Evolutionary conservation across 148 eudicot species (phyloP).

Genomic region (Arctostaphylos glauca): DNA sequence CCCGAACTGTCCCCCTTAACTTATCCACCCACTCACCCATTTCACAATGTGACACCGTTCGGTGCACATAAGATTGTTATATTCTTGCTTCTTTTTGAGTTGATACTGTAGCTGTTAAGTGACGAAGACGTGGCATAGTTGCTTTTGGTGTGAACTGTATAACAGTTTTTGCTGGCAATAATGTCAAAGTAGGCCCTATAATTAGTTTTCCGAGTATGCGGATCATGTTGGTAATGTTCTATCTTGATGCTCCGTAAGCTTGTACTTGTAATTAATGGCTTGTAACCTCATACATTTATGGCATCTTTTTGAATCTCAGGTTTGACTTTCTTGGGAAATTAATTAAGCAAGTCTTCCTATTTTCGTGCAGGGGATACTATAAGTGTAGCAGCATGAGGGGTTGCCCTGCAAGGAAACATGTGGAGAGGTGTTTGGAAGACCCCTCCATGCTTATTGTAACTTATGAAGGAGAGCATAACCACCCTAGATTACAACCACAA

Average conservation of each 20-base stretch:
- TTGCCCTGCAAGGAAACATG: slow-evolving; percentile 85
- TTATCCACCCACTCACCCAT: not conserved
- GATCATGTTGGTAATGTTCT: not conserved
- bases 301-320: not conserved
- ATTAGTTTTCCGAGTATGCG: not conserved
- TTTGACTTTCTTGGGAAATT: not conserved
- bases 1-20: not conserved
- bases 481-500: slow-evolving; percentile 52
- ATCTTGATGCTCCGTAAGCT: not conserved
- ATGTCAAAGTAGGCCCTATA: slow-evolving; percentile 4
- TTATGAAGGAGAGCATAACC: slow-evolving; percentile 81
- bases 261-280: not conserved
- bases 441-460: slow-evolving; percentile 75
- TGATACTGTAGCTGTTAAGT: not conserved
- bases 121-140: not conserved
- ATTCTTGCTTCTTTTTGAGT: not conserved
- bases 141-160: not conserved
- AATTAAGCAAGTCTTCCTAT: not conserved
- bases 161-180: not conserved
- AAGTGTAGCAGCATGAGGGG: slow-evolving; percentile 86
- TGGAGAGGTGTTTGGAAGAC: slow-evolving; percentile 75
- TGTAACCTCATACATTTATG: not conserved
- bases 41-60: not conserved
- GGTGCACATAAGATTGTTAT: not conserved
- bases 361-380: slow-evolving; percentile 69